Evolutionary conservation across 306 rosid species (phyloP), one percentile per base, ranked within the genome.

Genomic region (Hippophae rhamnoides): DNA sequence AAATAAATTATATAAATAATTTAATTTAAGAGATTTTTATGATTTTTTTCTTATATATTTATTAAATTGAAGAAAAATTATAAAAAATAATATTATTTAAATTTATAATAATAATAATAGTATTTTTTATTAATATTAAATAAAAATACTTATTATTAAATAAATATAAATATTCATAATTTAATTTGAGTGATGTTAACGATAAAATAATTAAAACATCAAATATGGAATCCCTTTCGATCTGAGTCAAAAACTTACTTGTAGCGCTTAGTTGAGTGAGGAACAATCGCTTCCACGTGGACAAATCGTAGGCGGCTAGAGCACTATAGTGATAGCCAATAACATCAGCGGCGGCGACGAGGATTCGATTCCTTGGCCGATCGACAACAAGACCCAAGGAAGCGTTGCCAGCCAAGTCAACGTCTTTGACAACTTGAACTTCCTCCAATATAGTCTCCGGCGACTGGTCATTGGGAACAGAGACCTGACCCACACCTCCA

Each of bases 201-300:
- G 23, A 18, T 18, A 18, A 18, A 31, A 31, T 31, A 31, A 31
- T 31, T 31, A 31, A 31, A 4, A 31, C 4, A 31, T 2, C 4
- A 9, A 46, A 5, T 46, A 46, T 2, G 8, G 11, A 9, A 2
- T 46, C 10, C 10, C 4, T 3, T 48, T 10, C 7, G 3, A 3
- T 48, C 12, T 4, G 14, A 49, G 2, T 10, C 5, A 49, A 13
- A 13, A 9, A 26, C 87, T 82, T 72, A 92, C 98, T 66, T 11
- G 78, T 82, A 43, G 76, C 82, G 26, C 63, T 31, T 59, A 87
- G 96, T 14, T 71, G 86, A 9, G 96, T 78, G 11, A 87, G 81
- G 72, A 87, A 92, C 43, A 85, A 58, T 13, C 88, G 81, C 27
- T 83, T 67, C 87, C 87, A 85, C 49, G 92, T 65, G 42, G 89